Percentiles rank a stretch among this genome's conserved stretches.
These are phyloP conservation scores for Ophiostoma sp. DNA, from an alignment of 2,329 filamentous ascomycete species.

Conservation along the genomic window DNA sequence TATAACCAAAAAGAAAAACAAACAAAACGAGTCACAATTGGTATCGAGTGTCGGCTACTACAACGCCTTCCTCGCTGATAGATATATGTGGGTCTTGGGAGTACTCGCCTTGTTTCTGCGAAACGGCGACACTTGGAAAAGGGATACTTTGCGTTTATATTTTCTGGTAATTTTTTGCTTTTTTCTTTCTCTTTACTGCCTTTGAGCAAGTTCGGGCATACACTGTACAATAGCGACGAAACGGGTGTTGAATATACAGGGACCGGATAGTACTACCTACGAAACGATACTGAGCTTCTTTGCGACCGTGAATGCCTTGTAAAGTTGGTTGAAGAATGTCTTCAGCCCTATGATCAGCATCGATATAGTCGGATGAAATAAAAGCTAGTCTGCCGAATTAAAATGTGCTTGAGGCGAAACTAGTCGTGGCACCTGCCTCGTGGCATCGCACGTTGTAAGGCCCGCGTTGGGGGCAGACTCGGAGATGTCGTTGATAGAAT, in stretches of 20 bases:
- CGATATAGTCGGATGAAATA: background rate
- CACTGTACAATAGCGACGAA: background rate
- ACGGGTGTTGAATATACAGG: background rate
- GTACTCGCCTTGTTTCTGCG: conserved; percentile 5
- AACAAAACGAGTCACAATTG: background rate
- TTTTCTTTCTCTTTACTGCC: background rate
- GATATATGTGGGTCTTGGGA: background rate
- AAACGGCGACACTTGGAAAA: background rate
- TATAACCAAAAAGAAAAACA: conserved; percentile 22
- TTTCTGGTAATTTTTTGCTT: background rate
- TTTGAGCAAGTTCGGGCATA: background rate
- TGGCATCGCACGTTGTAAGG: conserved; percentile 1
- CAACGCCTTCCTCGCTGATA: background rate
- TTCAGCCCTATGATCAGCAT: conserved; percentile 2
- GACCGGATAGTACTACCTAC: background rate
- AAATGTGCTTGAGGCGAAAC: background rate
- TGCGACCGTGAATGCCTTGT: background rate
- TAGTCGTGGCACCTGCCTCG: conserved; percentile 2
- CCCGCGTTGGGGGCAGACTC: background rate
- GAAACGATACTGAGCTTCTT: background rate
- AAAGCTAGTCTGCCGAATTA: background rate
- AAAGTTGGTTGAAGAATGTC: too few species aligned
- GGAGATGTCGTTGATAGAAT: background rate
- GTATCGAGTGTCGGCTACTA: background rate
- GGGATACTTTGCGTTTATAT: background rate